phyloP scores from a whole-genome alignment of 305 asterid species.

The Fraxinus greggii region DNA sequence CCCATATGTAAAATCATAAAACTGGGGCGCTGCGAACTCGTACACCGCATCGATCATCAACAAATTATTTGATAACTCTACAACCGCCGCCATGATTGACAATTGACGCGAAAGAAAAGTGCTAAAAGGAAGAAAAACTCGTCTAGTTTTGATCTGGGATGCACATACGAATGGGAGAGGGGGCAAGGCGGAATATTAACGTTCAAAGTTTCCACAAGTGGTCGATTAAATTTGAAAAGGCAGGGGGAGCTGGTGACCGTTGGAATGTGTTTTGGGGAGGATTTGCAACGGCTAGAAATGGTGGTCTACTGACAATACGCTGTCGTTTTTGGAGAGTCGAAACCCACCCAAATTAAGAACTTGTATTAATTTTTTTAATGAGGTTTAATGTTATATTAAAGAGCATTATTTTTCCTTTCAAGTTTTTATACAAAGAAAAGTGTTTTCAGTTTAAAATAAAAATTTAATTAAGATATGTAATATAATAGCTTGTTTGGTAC shows the following conservation, averaged over 20 bases:
- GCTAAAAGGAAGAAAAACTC: not conserved
- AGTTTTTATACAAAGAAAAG: not conserved
- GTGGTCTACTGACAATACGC: slow-evolving; percentile 5
- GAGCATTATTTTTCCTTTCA: not conserved
- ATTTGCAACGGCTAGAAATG: slow-evolving; percentile 57
- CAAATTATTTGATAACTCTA: slow-evolving; percentile 36
- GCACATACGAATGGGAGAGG: slow-evolving; percentile 6
- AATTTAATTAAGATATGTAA: too few species aligned
- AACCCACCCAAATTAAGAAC: not conserved
- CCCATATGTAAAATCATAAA: slow-evolving; percentile 53
- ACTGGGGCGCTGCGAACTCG: slow-evolving; percentile 77
- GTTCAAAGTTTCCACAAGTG: slow-evolving; percentile 50
- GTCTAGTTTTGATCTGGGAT: slow-evolving; percentile 25
- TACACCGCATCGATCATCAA: slow-evolving; percentile 56
- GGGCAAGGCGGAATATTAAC: slow-evolving; percentile 32
- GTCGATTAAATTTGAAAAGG: slow-evolving; percentile 52
- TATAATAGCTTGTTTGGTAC: not conserved
- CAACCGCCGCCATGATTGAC: slow-evolving; percentile 32
- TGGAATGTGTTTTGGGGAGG: not conserved
- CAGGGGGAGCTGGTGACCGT: slow-evolving; percentile 24
- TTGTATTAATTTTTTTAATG: not conserved
- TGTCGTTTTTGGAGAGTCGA: slow-evolving; percentile 7
- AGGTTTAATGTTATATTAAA: not conserved
- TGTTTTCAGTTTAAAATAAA: not conserved
- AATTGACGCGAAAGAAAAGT: not conserved